phyloP scores from a whole-genome alignment of 164 flowering plant species.

The Berberis thunbergii region DNA sequence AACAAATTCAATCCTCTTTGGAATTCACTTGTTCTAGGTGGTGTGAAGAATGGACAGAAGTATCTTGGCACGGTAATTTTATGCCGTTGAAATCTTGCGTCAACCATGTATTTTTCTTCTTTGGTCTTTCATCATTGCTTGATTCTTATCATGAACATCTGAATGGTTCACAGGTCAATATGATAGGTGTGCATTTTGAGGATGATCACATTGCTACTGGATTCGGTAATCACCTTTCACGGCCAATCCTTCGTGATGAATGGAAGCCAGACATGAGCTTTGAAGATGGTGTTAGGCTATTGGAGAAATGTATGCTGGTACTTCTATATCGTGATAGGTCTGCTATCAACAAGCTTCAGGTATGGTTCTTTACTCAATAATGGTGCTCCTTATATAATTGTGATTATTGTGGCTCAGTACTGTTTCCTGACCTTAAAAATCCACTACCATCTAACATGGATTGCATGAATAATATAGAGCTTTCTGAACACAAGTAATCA shows the following conservation, averaged over 20 bases:
- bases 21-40: slow-evolving; percentile 96
- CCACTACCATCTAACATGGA: no score
- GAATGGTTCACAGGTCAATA: slow-evolving; percentile 50
- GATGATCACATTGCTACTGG: slow-evolving; percentile 95
- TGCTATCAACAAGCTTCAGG: slow-evolving; percentile 96
- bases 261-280: slow-evolving; percentile 80
- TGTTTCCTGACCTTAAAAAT: not conserved
- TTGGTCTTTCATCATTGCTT: not conserved
- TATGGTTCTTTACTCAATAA: slow-evolving; percentile 10
- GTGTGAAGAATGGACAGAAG: slow-evolving; percentile 87
- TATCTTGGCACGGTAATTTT: slow-evolving; percentile 81
- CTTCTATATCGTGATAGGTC: slow-evolving; percentile 92
- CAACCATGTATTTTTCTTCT: no score
- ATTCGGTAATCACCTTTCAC: slow-evolving; percentile 93
- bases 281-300: slow-evolving; percentile 83
- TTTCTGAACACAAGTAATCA: no score
- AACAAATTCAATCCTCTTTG: slow-evolving; percentile 61
- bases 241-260: slow-evolving; percentile 86
- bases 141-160: not conserved
- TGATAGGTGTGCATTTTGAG: slow-evolving; percentile 93
- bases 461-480: no score
- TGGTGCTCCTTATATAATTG: not conserved
- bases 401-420: not conserved
- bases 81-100: not conserved
- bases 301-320: slow-evolving; percentile 96